These are phyloP conservation scores for Brachypodium distachyon DNA, from an alignment of 202 grass and related monocot genomes.

Conservation along the genomic window DNA sequence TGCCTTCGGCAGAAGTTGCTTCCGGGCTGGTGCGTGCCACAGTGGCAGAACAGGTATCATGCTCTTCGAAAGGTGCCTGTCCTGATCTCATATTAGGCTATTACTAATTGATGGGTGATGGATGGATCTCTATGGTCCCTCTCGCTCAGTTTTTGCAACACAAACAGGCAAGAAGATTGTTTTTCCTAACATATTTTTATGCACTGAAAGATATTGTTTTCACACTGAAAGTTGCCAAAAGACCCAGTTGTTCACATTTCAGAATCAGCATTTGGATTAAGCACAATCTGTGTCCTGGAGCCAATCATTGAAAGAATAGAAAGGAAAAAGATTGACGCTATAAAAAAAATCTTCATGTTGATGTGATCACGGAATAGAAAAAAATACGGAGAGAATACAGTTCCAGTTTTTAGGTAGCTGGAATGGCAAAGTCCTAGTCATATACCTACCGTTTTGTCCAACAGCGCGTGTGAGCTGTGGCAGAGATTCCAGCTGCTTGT, in stretches of 20 bases:
- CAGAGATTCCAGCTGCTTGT: neutral
- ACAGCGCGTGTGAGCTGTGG: neutral
- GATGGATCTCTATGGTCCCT: neutral
- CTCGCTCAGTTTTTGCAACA: neutral
- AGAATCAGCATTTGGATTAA: neutral
- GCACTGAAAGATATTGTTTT: neutral
- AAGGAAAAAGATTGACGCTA: neutral
- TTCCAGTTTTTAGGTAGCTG: neutral
- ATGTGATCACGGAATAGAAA: neutral
- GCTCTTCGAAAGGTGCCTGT: neutral
- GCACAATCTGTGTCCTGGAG: neutral
- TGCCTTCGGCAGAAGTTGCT: neutral
- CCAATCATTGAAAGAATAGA: neutral
- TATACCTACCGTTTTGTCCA: conserved; percentile 7
- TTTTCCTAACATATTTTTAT: neutral
- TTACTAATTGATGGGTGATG: neutral
- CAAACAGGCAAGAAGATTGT: neutral
- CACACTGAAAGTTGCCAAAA: neutral
- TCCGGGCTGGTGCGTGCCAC: neutral
- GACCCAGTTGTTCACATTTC: neutral
- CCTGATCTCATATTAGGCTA: neutral
- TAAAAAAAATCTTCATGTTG: neutral
- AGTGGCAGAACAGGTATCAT: neutral
- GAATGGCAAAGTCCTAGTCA: neutral
- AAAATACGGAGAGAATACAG: neutral